phyloP scores from a whole-genome alignment of 2,329 filamentous ascomycete species.

The Scopulariopsis brevicaulis region DNA sequence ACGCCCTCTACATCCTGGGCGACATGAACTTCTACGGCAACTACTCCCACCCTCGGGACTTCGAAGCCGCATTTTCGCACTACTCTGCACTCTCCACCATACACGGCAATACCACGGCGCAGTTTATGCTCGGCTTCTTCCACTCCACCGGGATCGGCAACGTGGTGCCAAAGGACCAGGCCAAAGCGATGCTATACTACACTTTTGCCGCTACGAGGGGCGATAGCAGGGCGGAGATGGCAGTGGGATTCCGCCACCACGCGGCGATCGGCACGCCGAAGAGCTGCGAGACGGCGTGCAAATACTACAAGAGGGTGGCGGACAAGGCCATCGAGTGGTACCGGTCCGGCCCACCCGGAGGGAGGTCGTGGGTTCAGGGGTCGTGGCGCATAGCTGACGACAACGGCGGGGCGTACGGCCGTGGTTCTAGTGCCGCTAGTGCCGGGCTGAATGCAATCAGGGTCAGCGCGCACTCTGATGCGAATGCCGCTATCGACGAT shows the following conservation, averaged over 20 bases:
- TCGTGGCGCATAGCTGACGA: constrained; percentile 84
- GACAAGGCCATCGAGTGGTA: constrained; percentile 87
- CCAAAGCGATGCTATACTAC: constrained; percentile 85
- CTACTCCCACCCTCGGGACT: constrained; percentile 75
- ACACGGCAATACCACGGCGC: constrained; percentile 81
- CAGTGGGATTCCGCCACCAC: constrained; percentile 75
- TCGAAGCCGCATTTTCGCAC: constrained; percentile 65
- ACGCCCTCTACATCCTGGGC: constrained; percentile 80
- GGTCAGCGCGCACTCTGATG: constrained; percentile 62
- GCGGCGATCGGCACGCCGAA: constrained; percentile 75
- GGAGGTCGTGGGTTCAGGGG: constrained; percentile 65
- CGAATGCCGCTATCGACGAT: constrained; percentile 80
- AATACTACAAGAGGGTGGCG: constrained; percentile 87
- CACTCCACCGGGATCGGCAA: constrained; percentile 86
- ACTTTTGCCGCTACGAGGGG: constrained; percentile 82
- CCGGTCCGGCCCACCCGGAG: constrained; percentile 81
- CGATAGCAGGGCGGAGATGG: constrained; percentile 84
- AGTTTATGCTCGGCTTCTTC: constrained; percentile 93
- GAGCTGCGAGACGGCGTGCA: constrained; percentile 73
- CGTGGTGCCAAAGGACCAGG: constrained; percentile 74
- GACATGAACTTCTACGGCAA: constrained; percentile 98
- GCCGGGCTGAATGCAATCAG: constrained; percentile 73
- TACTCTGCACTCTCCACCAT: constrained; percentile 68
- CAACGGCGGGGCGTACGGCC: constrained; percentile 83
- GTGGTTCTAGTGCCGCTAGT: constrained; percentile 84